These are phyloP conservation scores for Penicillium malachiteum DNA, from an alignment of 495 filamentous ascomycete species.

Conservation along the genomic window DNA sequence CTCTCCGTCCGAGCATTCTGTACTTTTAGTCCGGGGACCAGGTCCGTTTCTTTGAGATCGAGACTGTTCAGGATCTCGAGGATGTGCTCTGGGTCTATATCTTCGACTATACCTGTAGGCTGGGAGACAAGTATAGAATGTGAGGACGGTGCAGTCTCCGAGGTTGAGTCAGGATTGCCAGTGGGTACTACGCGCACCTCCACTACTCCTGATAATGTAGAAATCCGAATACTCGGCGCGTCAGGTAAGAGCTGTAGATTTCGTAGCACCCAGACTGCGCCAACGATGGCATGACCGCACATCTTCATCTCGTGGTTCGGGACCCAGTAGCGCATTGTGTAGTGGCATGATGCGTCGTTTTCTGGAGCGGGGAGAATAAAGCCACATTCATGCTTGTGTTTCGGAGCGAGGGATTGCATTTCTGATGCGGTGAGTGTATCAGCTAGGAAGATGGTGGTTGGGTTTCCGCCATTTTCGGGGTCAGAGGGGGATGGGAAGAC, in stretches of 20 bases:
- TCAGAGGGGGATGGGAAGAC: conserved; percentile 6
- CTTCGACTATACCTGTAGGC: background rate
- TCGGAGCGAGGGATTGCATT: conserved; percentile 5
- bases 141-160: background rate
- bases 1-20: conserved; percentile 2
- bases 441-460: conserved; percentile 8
- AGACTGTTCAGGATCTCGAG: conserved; percentile 2
- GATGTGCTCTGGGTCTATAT: background rate
- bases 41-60: background rate
- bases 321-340: conserved; percentile 9
- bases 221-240: conserved; percentile 4
- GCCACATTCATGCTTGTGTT: conserved; percentile 7
- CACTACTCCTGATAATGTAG: conserved; percentile 9
- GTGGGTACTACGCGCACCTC: background rate
- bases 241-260: conserved; percentile 1
- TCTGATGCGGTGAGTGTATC: background rate
- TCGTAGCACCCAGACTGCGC: conserved; percentile 11
- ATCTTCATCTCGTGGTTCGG: conserved; percentile 17
- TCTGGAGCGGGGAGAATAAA: conserved; percentile 6
- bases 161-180: background rate
- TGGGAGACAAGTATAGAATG: conserved; percentile 2
- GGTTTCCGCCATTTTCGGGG: conserved; percentile 4
- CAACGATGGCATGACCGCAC: conserved; percentile 15
- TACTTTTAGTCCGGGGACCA: background rate
- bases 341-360: conserved; percentile 1